Conservation (phyloP, 164 flowering plant species). For the Cinnamomum chago region DNA sequence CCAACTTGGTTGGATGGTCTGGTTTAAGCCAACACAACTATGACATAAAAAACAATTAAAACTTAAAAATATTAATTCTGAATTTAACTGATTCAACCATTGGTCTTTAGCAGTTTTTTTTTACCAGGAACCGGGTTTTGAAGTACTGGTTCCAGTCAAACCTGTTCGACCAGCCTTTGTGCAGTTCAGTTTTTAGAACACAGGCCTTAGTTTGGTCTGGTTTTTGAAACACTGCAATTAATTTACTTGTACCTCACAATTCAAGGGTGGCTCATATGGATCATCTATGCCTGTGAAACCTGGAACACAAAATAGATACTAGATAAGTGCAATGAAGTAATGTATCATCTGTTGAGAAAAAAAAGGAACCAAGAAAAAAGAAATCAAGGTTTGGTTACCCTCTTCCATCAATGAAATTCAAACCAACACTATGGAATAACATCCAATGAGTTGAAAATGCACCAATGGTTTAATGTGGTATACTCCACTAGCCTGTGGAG, state of each 20-base stretch:
- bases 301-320: constrained; percentile 20
- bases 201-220: not conserved
- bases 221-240: not conserved
- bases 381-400: not conserved
- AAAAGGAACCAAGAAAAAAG: not conserved
- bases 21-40: no score
- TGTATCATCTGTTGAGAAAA: not conserved
- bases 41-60: no score
- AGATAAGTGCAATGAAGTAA: not conserved
- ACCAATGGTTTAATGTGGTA: no score
- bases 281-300: constrained; percentile 85
- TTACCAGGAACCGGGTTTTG: not conserved
- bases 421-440: not conserved
- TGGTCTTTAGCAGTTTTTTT: not conserved
- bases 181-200: not conserved
- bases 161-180: not conserved
- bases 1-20: no score
- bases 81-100: not conserved
- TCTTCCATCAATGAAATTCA: not conserved
- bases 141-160: no score
- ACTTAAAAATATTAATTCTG: no score
- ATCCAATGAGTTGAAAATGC: not conserved
- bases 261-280: constrained; percentile 70
- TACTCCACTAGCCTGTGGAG: no score
- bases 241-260: constrained; percentile 49